These are phyloP conservation scores for Neoboletus brunneissimus DNA, from an alignment of 768 basidiomycete species.

Conservation along the genomic window DNA sequence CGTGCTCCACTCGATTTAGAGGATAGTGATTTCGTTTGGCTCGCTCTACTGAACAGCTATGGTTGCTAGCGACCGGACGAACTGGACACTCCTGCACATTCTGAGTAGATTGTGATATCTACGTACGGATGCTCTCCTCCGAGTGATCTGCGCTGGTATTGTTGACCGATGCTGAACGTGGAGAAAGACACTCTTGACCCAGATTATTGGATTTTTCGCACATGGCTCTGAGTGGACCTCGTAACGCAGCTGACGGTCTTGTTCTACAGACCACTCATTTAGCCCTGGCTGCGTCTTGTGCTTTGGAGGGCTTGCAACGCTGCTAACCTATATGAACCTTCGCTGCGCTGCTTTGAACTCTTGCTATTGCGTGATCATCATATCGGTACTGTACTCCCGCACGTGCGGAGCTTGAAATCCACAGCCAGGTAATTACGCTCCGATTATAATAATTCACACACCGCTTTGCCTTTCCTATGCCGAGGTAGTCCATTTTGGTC, in stretches of 20 bases:
- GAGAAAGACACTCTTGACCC: not conserved
- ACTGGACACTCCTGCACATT: not conserved
- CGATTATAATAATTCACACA: too few relatives aligned
- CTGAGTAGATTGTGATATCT: not conserved
- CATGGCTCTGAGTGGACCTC: not conserved
- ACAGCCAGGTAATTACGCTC: too few relatives aligned
- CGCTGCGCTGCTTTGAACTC: not conserved
- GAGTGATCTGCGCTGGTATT: not conserved
- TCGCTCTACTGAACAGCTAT: not conserved
- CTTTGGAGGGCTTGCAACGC: not conserved
- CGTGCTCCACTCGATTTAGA: not conserved
- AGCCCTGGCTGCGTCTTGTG: not conserved
- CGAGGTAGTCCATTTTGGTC: too few relatives aligned
- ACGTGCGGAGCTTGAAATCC: too few relatives aligned
- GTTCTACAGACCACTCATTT: not conserved
- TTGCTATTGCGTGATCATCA: too few relatives aligned
- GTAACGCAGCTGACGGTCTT: not conserved
- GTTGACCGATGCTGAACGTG: not conserved
- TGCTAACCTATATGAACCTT: not conserved
- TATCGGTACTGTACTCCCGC: too few relatives aligned
- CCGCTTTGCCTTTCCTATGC: too few relatives aligned
- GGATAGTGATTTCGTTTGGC: not conserved
- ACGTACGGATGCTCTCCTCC: not conserved
- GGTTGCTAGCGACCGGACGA: not conserved
- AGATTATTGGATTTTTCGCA: not conserved